These are phyloP conservation scores for Claviceps sp. DNA, from an alignment of 2,329 filamentous ascomycete species.

Conservation along the genomic window DNA sequence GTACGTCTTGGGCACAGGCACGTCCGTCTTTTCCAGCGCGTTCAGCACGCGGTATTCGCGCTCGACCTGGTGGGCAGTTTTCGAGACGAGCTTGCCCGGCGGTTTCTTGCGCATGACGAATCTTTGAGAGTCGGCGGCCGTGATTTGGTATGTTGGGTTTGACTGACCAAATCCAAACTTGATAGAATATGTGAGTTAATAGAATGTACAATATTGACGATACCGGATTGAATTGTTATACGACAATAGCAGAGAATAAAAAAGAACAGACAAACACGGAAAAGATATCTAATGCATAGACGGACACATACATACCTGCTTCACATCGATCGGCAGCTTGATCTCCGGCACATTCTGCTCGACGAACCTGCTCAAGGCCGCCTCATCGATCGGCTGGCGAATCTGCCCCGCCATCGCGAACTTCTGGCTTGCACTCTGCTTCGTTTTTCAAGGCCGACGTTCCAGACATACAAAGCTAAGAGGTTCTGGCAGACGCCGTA, in stretches of 20 bases:
- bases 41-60: slow-evolving; percentile 86
- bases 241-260: neutral
- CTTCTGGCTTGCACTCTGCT: too few relatives aligned
- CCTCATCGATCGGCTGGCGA: slow-evolving; percentile 78
- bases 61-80: slow-evolving; percentile 92
- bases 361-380: slow-evolving; percentile 68
- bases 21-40: slow-evolving; percentile 63
- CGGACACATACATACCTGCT: slow-evolving; percentile 54
- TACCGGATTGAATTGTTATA: neutral
- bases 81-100: slow-evolving; percentile 82
- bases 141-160: slow-evolving; percentile 92
- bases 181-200: too few relatives aligned
- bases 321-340: slow-evolving; percentile 68
- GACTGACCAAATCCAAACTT: slow-evolving; percentile 96
- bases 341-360: slow-evolving; percentile 68
- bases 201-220: too few relatives aligned
- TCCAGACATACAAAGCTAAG: too few relatives aligned
- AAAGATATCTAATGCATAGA: neutral
- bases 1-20: slow-evolving; percentile 74
- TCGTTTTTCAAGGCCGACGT: too few relatives aligned
- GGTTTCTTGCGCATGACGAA: slow-evolving; percentile 97
- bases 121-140: slow-evolving; percentile 50
- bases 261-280: neutral
- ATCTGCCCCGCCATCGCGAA: slow-evolving; percentile 66
- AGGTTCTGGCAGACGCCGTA: too few relatives aligned